A percentile compares a stretch with the other conserved stretches of the same genome.
phyloP scores from a whole-genome alignment of 768 basidiomycete species.

The Bullera alba region DNA sequence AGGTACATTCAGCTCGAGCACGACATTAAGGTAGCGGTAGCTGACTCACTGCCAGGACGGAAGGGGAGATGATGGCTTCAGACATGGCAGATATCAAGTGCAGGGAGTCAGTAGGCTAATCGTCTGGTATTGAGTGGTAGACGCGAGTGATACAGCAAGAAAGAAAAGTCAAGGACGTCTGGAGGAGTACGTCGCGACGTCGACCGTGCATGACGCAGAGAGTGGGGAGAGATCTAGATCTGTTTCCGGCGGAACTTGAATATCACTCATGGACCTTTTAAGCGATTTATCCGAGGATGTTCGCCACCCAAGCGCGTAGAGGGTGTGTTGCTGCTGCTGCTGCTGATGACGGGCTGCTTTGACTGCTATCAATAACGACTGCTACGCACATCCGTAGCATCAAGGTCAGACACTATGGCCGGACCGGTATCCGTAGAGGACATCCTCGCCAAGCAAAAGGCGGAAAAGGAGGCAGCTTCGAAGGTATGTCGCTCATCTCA shows the following conservation, averaged over 20 bases:
- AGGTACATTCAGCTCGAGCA: neutral
- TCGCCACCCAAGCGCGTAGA: too few relatives aligned
- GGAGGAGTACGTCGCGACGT: too few relatives aligned
- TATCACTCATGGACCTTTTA: too few relatives aligned
- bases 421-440: slow-evolving; percentile 79
- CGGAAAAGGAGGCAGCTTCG: slow-evolving; percentile 79
- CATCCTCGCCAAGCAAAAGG: slow-evolving; percentile 75
- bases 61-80: slow-evolving; percentile 88
- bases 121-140: too few relatives aligned
- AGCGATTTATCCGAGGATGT: neutral
- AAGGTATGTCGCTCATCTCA: slow-evolving; percentile 55
- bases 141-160: too few relatives aligned
- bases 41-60: slow-evolving; percentile 65
- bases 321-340: too few relatives aligned
- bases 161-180: too few relatives aligned
- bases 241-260: too few relatives aligned
- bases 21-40: neutral
- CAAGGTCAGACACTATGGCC: slow-evolving; percentile 20
- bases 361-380: neutral
- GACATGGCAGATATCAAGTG: too few relatives aligned
- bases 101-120: too few relatives aligned
- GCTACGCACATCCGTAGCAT: neutral
- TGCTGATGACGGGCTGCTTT: neutral
- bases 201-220: too few relatives aligned
- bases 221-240: too few relatives aligned